These are phyloP conservation scores for Drechslerella dactyloides DNA, from an alignment of 2,329 filamentous ascomycete species.

Conservation along the genomic window DNA sequence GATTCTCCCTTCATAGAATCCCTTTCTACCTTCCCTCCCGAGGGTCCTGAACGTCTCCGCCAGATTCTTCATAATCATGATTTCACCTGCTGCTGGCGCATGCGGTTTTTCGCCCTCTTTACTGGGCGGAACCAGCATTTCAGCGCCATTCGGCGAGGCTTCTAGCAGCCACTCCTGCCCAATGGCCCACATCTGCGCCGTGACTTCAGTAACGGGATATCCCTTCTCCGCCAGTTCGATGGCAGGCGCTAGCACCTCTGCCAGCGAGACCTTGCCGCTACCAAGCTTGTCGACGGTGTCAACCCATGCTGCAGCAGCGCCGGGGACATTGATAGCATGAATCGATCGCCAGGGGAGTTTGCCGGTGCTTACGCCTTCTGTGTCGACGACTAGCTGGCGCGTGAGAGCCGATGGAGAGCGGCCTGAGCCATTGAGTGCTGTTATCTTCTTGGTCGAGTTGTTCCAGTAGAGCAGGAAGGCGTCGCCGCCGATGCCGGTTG, in stretches of 20 bases:
- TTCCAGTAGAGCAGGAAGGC: slow-evolving; percentile 96
- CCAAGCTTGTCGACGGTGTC: slow-evolving; percentile 88
- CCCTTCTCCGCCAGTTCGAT: slow-evolving; percentile 86
- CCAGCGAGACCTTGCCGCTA: slow-evolving; percentile 78
- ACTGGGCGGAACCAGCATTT: slow-evolving; percentile 71
- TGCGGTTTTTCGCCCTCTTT: slow-evolving; percentile 68
- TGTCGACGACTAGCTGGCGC: slow-evolving; percentile 70
- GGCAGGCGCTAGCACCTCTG: slow-evolving; percentile 79
- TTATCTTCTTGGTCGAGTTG: slow-evolving; percentile 78
- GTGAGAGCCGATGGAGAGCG: slow-evolving; percentile 72
- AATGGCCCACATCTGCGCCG: slow-evolving; percentile 72
- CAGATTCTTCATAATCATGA: slow-evolving; percentile 83
- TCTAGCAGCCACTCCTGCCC: slow-evolving; percentile 69
- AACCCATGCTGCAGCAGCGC: slow-evolving; percentile 90
- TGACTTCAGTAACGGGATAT: slow-evolving; percentile 84
- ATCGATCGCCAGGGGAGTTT: slow-evolving; percentile 77
- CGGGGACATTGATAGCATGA: slow-evolving; percentile 84
- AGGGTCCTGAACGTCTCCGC: slow-evolving; percentile 81
- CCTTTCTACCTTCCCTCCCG: slow-evolving; percentile 80
- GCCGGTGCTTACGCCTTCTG: slow-evolving; percentile 50
- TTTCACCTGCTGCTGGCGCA: slow-evolving; percentile 78
- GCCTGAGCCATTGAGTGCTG: slow-evolving; percentile 91
- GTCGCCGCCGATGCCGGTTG: slow-evolving; percentile 94
- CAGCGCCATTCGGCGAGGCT: slow-evolving; percentile 83
- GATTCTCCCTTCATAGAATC: slow-evolving; percentile 86